Evolutionary conservation across 1,284 basidiomycete genomes (phyloP).

Genomic region (Cryptococcus hybrid): DNA sequence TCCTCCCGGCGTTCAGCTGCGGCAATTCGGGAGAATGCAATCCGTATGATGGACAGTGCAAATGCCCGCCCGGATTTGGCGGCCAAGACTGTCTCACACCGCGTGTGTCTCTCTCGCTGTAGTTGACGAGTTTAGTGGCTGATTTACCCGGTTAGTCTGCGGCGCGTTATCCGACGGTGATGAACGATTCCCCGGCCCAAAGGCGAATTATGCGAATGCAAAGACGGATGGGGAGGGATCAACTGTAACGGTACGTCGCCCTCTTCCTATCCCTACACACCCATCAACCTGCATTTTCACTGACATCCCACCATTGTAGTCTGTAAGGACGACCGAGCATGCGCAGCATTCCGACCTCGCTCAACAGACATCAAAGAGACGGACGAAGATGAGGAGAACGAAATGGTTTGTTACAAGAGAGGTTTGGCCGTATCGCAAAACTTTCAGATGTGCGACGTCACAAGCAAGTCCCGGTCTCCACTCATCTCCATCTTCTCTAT

Average conservation of each 20-base stretch:
- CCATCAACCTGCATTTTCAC: background rate
- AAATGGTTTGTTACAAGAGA: constrained; percentile 92
- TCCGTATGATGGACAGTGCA: constrained; percentile 82
- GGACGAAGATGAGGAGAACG: constrained; percentile 55
- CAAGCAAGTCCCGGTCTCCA: constrained; percentile 61
- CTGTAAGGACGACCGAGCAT: constrained; percentile 74
- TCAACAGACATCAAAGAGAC: constrained; percentile 46
- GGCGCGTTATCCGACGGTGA: constrained; percentile 88
- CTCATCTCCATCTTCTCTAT: background rate
- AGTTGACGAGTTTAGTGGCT: background rate
- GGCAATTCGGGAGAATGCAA: constrained; percentile 84
- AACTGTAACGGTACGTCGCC: constrained; percentile 83
- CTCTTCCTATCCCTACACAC: background rate
- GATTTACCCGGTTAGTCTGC: constrained; percentile 59
- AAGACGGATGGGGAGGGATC: constrained; percentile 90
- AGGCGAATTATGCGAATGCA: constrained; percentile 78
- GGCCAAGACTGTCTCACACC: constrained; percentile 85
- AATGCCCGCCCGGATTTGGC: constrained; percentile 86
- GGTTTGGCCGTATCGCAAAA: constrained; percentile 88
- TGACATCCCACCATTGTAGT: constrained; percentile 55
- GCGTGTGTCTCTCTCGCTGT: constrained; percentile 55
- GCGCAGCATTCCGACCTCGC: constrained; percentile 68
- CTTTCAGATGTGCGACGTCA: constrained; percentile 97
- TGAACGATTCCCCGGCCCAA: constrained; percentile 75
- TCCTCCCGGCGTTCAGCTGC: constrained; percentile 76